Evolutionary conservation across 306 rosid genomes (phyloP).

Genomic region (Betula pendula): DNA sequence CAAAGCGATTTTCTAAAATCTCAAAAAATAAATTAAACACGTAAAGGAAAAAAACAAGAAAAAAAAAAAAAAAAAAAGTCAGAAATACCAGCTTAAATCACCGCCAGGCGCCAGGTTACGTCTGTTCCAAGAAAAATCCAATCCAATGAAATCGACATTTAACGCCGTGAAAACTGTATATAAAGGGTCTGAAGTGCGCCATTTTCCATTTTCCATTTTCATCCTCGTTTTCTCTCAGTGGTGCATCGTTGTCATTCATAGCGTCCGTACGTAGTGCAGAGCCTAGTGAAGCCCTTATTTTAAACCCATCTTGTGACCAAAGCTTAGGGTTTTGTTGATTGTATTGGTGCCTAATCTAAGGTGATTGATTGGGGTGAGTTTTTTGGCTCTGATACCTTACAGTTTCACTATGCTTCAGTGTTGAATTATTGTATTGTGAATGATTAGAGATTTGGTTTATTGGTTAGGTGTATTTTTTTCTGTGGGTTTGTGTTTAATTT

Average conservation of each 20-base stretch:
- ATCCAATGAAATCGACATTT: too few species aligned
- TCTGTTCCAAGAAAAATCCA: background rate
- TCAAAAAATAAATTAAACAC: too few species aligned
- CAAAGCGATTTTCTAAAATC: background rate
- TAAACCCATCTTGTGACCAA: background rate
- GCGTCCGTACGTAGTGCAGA: constrained; percentile 25
- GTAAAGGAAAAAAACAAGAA: too few species aligned
- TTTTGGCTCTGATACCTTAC: constrained; percentile 7
- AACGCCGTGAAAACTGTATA: constrained; percentile 46
- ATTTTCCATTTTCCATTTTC: constrained; percentile 9
- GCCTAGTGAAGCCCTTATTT: constrained; percentile 19
- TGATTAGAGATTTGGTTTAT: background rate
- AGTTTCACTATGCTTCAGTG: constrained; percentile 3
- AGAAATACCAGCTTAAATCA: constrained; percentile 28
- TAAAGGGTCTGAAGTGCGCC: constrained; percentile 32
- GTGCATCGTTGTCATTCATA: constrained; percentile 43
- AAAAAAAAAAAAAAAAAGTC: background rate
- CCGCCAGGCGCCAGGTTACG: constrained; percentile 3
- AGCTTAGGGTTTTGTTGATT: constrained; percentile 27
- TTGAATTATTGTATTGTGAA: constrained; percentile 16
- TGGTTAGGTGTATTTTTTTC: constrained; percentile 6
- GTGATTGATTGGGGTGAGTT: constrained; percentile 35
- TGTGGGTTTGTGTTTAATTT: constrained; percentile 18
- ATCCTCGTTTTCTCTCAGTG: constrained; percentile 31
- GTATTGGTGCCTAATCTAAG: constrained; percentile 33